Base-by-base conservation (phyloP, 164 flowering plant genomes). In the Tinospora cordifolia region DNA sequence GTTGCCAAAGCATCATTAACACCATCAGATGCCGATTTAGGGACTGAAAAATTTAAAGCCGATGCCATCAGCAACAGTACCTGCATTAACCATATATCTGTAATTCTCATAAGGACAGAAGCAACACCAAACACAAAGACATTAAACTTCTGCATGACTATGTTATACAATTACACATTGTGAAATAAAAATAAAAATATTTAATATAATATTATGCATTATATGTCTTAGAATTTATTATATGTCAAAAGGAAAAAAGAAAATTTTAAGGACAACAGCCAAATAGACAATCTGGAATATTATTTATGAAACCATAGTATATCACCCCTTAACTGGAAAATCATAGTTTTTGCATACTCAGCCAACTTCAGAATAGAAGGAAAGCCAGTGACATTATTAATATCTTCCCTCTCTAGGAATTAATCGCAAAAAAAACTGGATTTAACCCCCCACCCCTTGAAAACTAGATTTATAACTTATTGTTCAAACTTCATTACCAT, bases 31-130 rank as follows among this genome's bases (percentile, higher is more conserved):
- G 78, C 68, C 22, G 77, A 62, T 62, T 72, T 77, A 11, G 87
- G 78, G 47, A 85, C 14, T 26, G 82, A 75, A 51, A 84, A 54
- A 80, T 87, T 82, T 73, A 92, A 79, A 71, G 99, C 95, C 27
- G 91, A 83, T 47, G 97, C 90, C 99, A 94, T 92, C 79, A 94
- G 82, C 78, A 94, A 80, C 36, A 94, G 72, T 69, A 94, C 87
- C 99, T 94, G 92, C 81, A 81, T 5, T 54, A 19, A 63, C 58
- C 46, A 64, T 6, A 47, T 11, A 26, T 30, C 65, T 44, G 27
- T 63, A 62, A 24, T 38, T 24, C 17, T 49, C 38, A 21, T n/a
- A 30, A 68, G 70, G 70, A 49, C 46, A 25, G 27, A 66, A 66
- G 54, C 58, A 67, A 67, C 11, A 41, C 6, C 6, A 65, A 65